Evolutionary conservation across 2,329 filamentous ascomycete species (phyloP).

Genomic region (Parastagonospora avenae): DNA sequence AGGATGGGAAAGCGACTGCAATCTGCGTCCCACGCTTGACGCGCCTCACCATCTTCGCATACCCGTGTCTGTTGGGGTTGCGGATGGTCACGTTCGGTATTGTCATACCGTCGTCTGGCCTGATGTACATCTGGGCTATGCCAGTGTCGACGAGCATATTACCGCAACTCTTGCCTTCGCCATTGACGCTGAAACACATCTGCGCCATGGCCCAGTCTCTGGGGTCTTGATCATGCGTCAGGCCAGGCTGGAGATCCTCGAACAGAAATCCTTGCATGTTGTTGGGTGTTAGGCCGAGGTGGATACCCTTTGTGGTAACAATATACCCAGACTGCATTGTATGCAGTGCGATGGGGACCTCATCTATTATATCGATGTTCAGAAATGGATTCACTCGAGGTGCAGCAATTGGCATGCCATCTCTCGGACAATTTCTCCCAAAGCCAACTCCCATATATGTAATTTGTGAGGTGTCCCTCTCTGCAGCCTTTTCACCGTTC

Average conservation of each 20-base stretch:
- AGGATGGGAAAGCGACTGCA: constrained; percentile 28
- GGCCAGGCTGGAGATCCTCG: constrained; percentile 29
- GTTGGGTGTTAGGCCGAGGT: constrained; percentile 34
- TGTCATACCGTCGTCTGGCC: constrained; percentile 29
- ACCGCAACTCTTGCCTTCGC: constrained; percentile 25
- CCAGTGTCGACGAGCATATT: constrained; percentile 40
- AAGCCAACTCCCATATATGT: constrained; percentile 47
- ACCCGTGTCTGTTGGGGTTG: constrained; percentile 37
- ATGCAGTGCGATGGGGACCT: constrained; percentile 6
- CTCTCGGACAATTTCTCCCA: constrained; percentile 34
- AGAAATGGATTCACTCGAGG: constrained; percentile 43
- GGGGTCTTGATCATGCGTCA: constrained; percentile 31
- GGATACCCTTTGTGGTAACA: constrained; percentile 35
- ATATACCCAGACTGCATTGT: constrained; percentile 33
- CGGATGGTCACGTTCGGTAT: constrained; percentile 37
- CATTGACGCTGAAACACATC: constrained; percentile 38
- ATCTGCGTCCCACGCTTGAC: constrained; percentile 38
- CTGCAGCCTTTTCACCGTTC: constrained; percentile 26
- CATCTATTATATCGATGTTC: constrained; percentile 39
- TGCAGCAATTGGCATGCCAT: constrained; percentile 36
- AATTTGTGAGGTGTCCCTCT: constrained; percentile 34
- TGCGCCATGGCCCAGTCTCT: constrained; percentile 43
- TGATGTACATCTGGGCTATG: constrained; percentile 43
- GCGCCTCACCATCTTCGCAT: constrained; percentile 33
- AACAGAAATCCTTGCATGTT: constrained; percentile 30